phyloP scores from a whole-genome alignment of 106 monocot genomes.

The Amphibolis antarctica region DNA sequence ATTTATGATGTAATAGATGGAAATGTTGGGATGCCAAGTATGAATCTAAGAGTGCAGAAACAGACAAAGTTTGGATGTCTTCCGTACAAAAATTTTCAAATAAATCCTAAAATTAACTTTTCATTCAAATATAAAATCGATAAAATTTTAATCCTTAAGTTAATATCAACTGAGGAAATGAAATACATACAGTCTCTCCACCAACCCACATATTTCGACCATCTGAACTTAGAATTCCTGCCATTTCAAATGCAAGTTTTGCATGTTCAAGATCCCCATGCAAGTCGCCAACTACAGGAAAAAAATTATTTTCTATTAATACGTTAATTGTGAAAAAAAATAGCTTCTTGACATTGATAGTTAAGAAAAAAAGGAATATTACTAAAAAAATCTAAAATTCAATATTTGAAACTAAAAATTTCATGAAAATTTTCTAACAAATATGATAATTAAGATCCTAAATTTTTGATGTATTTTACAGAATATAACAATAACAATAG shows the following conservation, averaged over 20 bases:
- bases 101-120: background rate
- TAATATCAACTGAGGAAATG: background rate
- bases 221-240: constrained; percentile 65
- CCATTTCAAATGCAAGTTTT: constrained; percentile 58
- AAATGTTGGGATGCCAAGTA: too few species aligned
- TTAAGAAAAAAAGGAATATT: background rate
- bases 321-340: background rate
- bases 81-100: too few species aligned
- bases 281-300: constrained; percentile 60
- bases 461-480: too few species aligned
- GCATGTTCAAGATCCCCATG: constrained; percentile 79
- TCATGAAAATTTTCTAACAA: too few species aligned
- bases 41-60: background rate
- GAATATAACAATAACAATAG: too few species aligned
- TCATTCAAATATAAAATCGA: background rate
- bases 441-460: too few species aligned
- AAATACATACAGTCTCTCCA: constrained; percentile 51
- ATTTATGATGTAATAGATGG: too few species aligned
- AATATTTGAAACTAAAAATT: background rate
- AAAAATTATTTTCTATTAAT: background rate
- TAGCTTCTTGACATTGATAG: background rate
- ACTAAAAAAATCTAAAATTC: background rate
- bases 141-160: too few species aligned
- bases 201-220: constrained; percentile 68
- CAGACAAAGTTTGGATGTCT: background rate